Evolutionary conservation across 768 basidiomycete genomes (phyloP), one percentile per base, ranked within the genome.

Genomic region (Boletus eberwhitei): DNA sequence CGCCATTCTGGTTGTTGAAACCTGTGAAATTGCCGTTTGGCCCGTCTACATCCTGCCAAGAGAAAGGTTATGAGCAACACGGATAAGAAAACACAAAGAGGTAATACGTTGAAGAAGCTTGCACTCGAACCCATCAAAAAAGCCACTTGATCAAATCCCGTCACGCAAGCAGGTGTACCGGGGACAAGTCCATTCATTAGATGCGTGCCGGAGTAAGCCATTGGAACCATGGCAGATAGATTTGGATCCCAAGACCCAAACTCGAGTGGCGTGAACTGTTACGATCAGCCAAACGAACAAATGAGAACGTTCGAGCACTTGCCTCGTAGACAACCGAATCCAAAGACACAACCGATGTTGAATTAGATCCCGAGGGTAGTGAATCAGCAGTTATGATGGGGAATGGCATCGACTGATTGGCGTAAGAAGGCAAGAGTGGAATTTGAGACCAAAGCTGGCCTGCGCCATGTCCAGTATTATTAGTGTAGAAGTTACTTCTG

Each of bases 101-200:
- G 4, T 8, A 58, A 52, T 58, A 82, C 84, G 59, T 84, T 85
- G 71, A 88, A 88, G 24, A 87, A 66, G 59, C 79, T 85, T 17
- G 87, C 81, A 36, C 88, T 90, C 3, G 82, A 82, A 9, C 87
- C 90, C 76, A 90, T 86, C 34, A 92, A 66, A 65, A 90, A 93
- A 0, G 78, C 79, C 0, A 79, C 80, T 66, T 87, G 87, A 64
- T 92, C 88, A 61, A 90, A 92, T 8, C 84, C 85, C 5, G 78
- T 80, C 13, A 85, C 84, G 66, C 93, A 95, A 1, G 80, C 69
- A 12, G 82, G 79, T 7, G 73, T 67, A 55, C 81, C 83, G 12
- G 69, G 72, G 0, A 86, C 78, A 53, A 73, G 63, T 4, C 87
- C 88, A 53, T 85, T 79, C 22, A 70, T 66, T 17, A 92, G 64